Evolutionary conservation across 495 filamentous ascomycete genomes (phyloP), one percentile per base, ranked within the genome.

Genomic region (Hyaloscypha finlandica): DNA sequence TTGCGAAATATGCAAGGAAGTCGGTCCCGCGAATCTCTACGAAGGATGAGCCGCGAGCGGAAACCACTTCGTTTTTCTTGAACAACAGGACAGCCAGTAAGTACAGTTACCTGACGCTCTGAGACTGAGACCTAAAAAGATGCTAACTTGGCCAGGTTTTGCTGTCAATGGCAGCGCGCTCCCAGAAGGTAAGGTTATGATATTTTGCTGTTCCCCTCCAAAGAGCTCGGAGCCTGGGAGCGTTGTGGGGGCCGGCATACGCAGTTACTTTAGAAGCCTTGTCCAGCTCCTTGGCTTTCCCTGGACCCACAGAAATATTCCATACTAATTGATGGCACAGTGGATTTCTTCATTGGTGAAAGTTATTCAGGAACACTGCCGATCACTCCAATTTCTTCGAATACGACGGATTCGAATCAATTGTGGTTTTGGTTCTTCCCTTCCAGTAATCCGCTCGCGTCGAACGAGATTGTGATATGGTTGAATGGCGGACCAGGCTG

Each of bases 381-480:
- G 32, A 92, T 92, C 67, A 33, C 57, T 45, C 84, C 90, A 35
- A 92, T 92, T 67, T 33, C 57, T 45, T 8, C 57, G 8, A 53
- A 68, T 58, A 73, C 78, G 3, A 78, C 82, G 20, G 83, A 86
- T 69, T 77, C 78, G 1, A 83, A 84, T 59, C 74, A 83, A 61
- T 75, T 93, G 22, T 92, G 83, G 68, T 94, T 91, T 74, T 94
- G 91, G 90, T 92, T 89, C 75, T 92, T 91, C 69, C 89, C 88
- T 0, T 85, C 88, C 0, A 74, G 75, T 3, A 88, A 89, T 52
- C 81, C 81, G 2, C 68, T 72, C 6, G 79, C 83, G 4, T 77
- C 82, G 2, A 85, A 92, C 52, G 89, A 92, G 68, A 87, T 92
- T 59, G 81, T 85, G 11, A 89, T 92, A 16, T 72, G 68, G 60